Conservation (phyloP, 169 alveolate species). For the Cryptosporidium viatorum region DNA sequence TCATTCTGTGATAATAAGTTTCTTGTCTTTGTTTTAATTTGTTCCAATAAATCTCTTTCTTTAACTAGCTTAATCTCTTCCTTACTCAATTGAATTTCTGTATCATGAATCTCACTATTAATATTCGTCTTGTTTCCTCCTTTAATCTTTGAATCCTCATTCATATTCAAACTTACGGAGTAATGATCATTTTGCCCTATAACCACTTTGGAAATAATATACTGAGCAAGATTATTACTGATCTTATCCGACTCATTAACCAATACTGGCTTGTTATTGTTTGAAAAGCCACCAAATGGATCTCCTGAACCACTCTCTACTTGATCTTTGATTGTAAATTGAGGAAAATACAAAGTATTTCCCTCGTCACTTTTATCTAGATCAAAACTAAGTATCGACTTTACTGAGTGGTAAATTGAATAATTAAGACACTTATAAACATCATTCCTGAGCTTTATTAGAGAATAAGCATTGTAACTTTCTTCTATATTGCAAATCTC, state of each 20-base stretch:
- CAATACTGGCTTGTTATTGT: background rate
- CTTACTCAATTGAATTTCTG: background rate
- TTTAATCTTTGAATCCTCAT: background rate
- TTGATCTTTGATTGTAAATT: background rate
- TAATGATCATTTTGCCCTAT: constrained; percentile 62
- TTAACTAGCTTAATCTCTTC: background rate
- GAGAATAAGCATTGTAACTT: constrained; percentile 56
- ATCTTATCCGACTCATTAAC: constrained; percentile 14
- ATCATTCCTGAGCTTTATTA: constrained; percentile 63
- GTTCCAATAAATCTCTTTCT: background rate
- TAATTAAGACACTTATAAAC: constrained; percentile 52
- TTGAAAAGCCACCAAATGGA: background rate
- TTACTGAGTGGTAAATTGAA: constrained; percentile 32
- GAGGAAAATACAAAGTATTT: background rate
- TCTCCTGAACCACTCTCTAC: background rate
- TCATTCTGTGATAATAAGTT: background rate
- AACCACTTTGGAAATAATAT: constrained; percentile 26
- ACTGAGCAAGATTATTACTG: constrained; percentile 8
- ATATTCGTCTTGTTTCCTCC: background rate
- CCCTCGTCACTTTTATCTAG: background rate
- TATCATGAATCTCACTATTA: background rate
- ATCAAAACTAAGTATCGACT: background rate
- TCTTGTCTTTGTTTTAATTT: constrained; percentile 10
- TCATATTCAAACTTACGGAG: constrained; percentile 25
- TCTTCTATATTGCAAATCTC: constrained; percentile 47